A percentile compares a stretch with the other conserved stretches of the same genome.
phyloP scores from a whole-genome alignment of 768 basidiomycete species.

The Termitomyces sp. region DNA sequence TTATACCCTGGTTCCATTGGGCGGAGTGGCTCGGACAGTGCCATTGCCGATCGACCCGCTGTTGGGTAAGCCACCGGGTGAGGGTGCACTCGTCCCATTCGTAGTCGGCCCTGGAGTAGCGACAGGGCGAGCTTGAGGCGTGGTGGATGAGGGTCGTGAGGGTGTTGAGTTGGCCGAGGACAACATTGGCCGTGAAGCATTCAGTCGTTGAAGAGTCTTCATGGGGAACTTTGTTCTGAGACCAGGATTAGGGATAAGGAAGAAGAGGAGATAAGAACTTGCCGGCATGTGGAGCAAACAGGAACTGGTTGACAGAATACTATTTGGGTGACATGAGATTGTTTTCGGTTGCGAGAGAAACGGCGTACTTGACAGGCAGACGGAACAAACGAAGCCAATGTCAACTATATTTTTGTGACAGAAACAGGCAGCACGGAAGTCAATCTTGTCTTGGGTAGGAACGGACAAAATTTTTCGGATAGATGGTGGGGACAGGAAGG shows the following conservation, averaged over 20 bases:
- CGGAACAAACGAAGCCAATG: constrained; percentile 97
- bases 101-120: constrained; percentile 11
- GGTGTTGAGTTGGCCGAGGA: constrained; percentile 21
- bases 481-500: constrained; percentile 56
- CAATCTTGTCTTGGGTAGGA: constrained; percentile 92
- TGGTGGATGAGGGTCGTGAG: constrained; percentile 30
- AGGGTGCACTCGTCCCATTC: constrained; percentile 19
- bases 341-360: constrained; percentile 7
- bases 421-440: constrained; percentile 97
- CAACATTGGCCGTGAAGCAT: constrained; percentile 48
- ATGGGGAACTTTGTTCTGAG: constrained; percentile 91
- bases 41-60: constrained; percentile 20
- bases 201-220: constrained; percentile 83
- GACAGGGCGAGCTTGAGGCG: constrained; percentile 32
- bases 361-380: constrained; percentile 89
- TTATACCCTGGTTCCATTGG: constrained; percentile 18
- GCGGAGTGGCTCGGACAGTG: constrained; percentile 6
- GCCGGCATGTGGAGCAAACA: constrained; percentile 94
- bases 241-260: constrained; percentile 5
- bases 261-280: constrained; percentile 27
- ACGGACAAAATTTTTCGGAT: constrained; percentile 77
- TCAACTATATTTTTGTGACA: constrained; percentile 98
- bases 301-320: constrained; percentile 95
- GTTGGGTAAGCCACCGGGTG: constrained; percentile 15
- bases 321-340: constrained; percentile 27